Base-by-base conservation (phyloP, 768 basidiomycete genomes). In the Candolleomyces eurysporus region DNA sequence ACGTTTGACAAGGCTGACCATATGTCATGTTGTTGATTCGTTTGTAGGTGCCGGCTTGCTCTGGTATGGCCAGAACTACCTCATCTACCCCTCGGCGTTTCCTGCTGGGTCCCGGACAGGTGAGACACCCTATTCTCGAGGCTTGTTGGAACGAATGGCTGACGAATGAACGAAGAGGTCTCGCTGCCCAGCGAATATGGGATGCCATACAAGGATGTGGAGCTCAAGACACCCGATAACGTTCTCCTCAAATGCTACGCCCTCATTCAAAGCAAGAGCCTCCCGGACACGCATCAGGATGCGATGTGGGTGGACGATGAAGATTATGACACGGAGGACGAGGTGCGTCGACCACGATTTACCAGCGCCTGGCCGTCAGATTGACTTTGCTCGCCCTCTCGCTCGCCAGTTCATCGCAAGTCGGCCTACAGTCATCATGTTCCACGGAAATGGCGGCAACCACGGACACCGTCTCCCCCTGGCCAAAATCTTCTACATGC, bases 381-480 rank as follows among this genome's bases (percentile, higher is more conserved):
- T 36, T 57, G 50, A 56, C 48, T 61, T 36, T 48, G 36, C 32
- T 2, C 6, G 3, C 10, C 16, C 16, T 16, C 52, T 57, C 13
- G 32, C 31, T 31, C 50, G 4, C 13, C 48, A 82, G 82, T 79
- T 81, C 59, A 72, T 77, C 31, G 68, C 77, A 4, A 76, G 71
- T 48, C 80, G 94, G 16, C 96, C 96, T 1, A 97, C 94, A 0
- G 80, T 98, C 2, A 73, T 98, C 54, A 92, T 98, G 87, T 94
- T 97, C 59, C 96, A 98, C 66, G 96, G 96, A 7, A 92, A 92
- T 67, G 91, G 87, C 0, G 91, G 91, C 14, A 94, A 93, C 65
- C 79, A 87, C 43, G 96, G 96, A 0, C 96, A 98, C 69, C 84
- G 96, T 26, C 83, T 98, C 69, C 96, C 95, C 2, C 78, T 97